phyloP scores from a whole-genome alignment of 768 basidiomycete genomes.

The Omphalotus guepiniiformis region DNA sequence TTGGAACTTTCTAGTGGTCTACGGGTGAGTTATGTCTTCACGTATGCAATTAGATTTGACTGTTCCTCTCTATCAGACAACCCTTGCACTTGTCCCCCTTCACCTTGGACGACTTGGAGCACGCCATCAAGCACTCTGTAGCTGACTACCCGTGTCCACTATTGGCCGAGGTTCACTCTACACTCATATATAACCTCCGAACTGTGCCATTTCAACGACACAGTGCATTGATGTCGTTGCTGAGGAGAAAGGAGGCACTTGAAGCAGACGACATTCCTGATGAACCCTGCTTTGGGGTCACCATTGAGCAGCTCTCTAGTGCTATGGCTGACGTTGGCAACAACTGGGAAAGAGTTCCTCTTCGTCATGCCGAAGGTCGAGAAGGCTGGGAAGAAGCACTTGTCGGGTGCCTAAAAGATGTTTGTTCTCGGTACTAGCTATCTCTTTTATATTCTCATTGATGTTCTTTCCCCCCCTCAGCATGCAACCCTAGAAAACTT shows the following conservation, averaged over 20 bases:
- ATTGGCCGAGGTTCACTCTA: constrained; percentile 84
- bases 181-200: constrained; percentile 84
- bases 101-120: constrained; percentile 90
- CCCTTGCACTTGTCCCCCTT: constrained; percentile 85
- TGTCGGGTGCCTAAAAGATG: constrained; percentile 85
- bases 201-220: constrained; percentile 77
- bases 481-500: constrained; percentile 72
- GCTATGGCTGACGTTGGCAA: constrained; percentile 81
- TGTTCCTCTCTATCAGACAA: constrained; percentile 46
- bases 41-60: neutral
- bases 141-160: constrained; percentile 69
- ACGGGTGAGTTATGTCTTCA: constrained; percentile 61
- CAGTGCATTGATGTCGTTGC: constrained; percentile 66
- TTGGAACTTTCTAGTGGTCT: constrained; percentile 93
- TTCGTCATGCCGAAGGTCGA: constrained; percentile 69
- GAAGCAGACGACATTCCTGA: constrained; percentile 39
- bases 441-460: neutral
- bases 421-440: too few relatives aligned
- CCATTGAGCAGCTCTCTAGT: constrained; percentile 56
- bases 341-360: constrained; percentile 78
- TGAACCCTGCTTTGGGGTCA: constrained; percentile 46
- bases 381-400: constrained; percentile 92
- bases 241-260: constrained; percentile 40
- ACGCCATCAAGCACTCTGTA: constrained; percentile 73
- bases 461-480: constrained; percentile 32